Evolutionary conservation across 352 stramenopile species (phyloP).

Genomic region (Pelagophyceae sp.): DNA sequence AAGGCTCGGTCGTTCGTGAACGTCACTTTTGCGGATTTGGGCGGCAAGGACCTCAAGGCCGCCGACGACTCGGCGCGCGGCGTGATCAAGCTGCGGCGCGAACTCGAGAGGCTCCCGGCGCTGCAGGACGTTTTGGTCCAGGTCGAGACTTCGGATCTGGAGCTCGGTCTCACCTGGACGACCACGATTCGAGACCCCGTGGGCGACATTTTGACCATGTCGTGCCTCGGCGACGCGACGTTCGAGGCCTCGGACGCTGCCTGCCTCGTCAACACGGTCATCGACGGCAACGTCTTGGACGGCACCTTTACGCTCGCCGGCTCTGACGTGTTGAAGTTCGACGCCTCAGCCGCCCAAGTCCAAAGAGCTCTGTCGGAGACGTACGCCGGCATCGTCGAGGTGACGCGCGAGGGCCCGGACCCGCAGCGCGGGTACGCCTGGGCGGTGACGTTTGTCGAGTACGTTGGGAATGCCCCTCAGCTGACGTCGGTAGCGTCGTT

Average conservation of each 20-base stretch:
- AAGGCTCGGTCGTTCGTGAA: background rate
- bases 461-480: conserved; percentile 40
- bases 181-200: conserved; percentile 41
- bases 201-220: conserved; percentile 47
- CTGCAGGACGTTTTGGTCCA: background rate
- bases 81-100: background rate
- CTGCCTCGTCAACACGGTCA: conserved; percentile 46
- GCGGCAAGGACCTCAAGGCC: conserved; percentile 21
- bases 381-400: conserved; percentile 43
- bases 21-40: conserved; percentile 4
- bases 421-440: conserved; percentile 55
- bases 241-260: conserved; percentile 26
- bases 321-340: conserved; percentile 45
- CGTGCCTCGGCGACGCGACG: conserved; percentile 42
- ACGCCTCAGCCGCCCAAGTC: conserved; percentile 46
- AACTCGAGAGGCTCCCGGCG: background rate
- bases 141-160: conserved; percentile 25
- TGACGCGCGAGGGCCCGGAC: conserved; percentile 46
- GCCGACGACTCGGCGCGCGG: background rate
- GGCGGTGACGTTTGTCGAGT: conserved; percentile 52
- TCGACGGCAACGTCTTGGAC: conserved; percentile 57
- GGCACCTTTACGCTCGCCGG: conserved; percentile 53
- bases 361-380: conserved; percentile 43
- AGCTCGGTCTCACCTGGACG: conserved; percentile 46
- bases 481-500: conserved; percentile 44